These are phyloP conservation scores for Podospora sp. DNA, from an alignment of 495 filamentous ascomycete species.

Conservation along the genomic window DNA sequence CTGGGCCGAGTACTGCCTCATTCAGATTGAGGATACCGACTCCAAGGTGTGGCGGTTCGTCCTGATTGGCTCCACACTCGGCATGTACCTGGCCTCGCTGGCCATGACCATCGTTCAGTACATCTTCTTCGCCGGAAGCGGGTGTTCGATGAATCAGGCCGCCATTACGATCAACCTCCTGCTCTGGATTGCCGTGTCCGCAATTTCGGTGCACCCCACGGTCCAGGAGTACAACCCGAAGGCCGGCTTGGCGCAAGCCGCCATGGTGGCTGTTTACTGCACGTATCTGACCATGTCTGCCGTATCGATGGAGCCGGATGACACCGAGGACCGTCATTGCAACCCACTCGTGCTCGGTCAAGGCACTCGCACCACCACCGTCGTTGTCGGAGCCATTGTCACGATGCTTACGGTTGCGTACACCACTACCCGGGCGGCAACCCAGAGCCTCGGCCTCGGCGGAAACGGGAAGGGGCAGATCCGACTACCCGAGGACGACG, in stretches of 20 bases:
- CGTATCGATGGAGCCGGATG: slow-evolving; percentile 96
- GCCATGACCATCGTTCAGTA: slow-evolving; percentile 97
- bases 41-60: slow-evolving; percentile 81
- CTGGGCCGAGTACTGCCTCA: slow-evolving; percentile 96
- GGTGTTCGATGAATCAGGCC: slow-evolving; percentile 93
- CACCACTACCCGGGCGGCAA: slow-evolving; percentile 94
- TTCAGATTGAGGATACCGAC: slow-evolving; percentile 88
- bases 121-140: slow-evolving; percentile 84
- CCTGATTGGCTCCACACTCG: slow-evolving; percentile 86
- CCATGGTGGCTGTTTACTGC: slow-evolving; percentile 97
- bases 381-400: slow-evolving; percentile 89
- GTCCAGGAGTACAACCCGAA: slow-evolving; percentile 92
- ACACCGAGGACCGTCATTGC: slow-evolving; percentile 73
- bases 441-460: slow-evolving; percentile 84
- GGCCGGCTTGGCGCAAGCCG: slow-evolving; percentile 91
- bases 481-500: slow-evolving; percentile 60
- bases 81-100: slow-evolving; percentile 88
- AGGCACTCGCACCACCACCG: slow-evolving; percentile 84
- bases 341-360: slow-evolving; percentile 89
- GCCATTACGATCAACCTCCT: slow-evolving; percentile 79
- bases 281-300: slow-evolving; percentile 98
- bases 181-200: slow-evolving; percentile 77
- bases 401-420: slow-evolving; percentile 98
- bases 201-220: slow-evolving; percentile 83
- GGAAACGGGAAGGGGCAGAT: slow-evolving; percentile 60